A percentile compares a stretch with the other conserved stretches of the same genome.
Evolutionary conservation across 176 grass and related monocot genomes (phyloP).

Genomic region (Rhipidocladum racemiflorum): DNA sequence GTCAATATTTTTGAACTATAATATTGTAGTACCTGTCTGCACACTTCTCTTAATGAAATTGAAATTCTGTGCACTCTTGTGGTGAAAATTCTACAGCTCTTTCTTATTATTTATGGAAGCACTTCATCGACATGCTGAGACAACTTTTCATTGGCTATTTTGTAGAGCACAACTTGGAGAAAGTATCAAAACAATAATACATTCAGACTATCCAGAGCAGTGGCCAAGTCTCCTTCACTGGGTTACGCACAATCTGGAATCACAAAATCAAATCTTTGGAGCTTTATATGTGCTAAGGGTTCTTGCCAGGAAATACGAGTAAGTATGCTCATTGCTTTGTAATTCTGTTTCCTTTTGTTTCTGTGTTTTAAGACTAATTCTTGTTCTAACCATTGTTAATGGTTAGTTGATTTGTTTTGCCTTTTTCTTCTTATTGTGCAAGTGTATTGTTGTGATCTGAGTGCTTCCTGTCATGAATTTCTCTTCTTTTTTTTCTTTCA

Average conservation of each 20-base stretch:
- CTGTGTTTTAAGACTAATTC: background rate
- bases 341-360: background rate
- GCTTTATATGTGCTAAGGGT: conserved; percentile 89
- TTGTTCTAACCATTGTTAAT: background rate
- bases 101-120: conserved; percentile 19
- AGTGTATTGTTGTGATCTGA: background rate
- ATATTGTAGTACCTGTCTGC: background rate
- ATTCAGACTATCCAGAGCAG: conserved; percentile 87
- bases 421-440: background rate
- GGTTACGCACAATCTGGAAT: conserved; percentile 72
- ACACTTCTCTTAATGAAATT: conserved; percentile 23
- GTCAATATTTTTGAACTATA: background rate
- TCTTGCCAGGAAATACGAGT: conserved; percentile 96
- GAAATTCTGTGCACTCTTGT: background rate
- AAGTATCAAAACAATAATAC: conserved; percentile 95
- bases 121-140: conserved; percentile 23
- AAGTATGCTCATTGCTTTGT: conserved; percentile 27
- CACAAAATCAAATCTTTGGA: conserved; percentile 85
- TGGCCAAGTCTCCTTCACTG: conserved; percentile 91
- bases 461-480: background rate
- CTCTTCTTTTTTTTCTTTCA: background rate
- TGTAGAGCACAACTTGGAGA: conserved; percentile 89
- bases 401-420: background rate
- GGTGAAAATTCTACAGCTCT: background rate
- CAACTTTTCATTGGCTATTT: conserved; percentile 14